A percentile compares a stretch with the other conserved stretches of the same genome.
Evolutionary conservation across 768 basidiomycete genomes (phyloP).

Genomic region (Lanmaoa rubissima): DNA sequence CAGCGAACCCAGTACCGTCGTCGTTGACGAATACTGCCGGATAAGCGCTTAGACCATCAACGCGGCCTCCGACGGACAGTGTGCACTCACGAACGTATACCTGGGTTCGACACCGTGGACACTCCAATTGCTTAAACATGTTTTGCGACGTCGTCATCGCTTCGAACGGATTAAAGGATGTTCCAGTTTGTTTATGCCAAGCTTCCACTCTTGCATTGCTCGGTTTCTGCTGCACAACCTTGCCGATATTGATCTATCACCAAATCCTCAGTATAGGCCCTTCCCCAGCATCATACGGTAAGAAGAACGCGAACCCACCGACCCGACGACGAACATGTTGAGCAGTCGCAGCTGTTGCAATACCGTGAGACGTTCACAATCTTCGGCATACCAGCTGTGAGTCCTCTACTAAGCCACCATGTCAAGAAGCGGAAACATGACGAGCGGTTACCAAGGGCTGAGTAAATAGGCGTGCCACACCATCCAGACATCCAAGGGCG

Average conservation of each 20-base stretch:
- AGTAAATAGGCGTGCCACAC: conserved; percentile 44
- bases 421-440: neutral
- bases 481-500: conserved; percentile 42
- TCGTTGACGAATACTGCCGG: conserved; percentile 40
- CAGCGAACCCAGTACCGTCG: conserved; percentile 47
- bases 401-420: neutral
- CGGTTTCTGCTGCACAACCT: conserved; percentile 14
- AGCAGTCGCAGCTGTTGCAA: conserved; percentile 27
- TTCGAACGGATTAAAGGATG: conserved; percentile 37
- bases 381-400: conserved; percentile 32
- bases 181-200: conserved; percentile 27
- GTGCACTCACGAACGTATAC: conserved; percentile 33
- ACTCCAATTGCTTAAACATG: conserved; percentile 29
- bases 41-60: neutral
- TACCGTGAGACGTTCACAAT: conserved; percentile 30
- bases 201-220: conserved; percentile 12
- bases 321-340: conserved; percentile 29
- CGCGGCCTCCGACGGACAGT: neutral
- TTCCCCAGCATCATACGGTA: neutral
- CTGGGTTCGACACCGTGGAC: conserved; percentile 35
- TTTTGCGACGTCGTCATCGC: conserved; percentile 25
- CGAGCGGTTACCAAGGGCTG: conserved; percentile 31
- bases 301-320: conserved; percentile 18
- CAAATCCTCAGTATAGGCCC: neutral
- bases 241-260: conserved; percentile 27